Conservation (phyloP, 2,329 filamentous ascomycete genomes). For the Trichocomaceae sp. region DNA sequence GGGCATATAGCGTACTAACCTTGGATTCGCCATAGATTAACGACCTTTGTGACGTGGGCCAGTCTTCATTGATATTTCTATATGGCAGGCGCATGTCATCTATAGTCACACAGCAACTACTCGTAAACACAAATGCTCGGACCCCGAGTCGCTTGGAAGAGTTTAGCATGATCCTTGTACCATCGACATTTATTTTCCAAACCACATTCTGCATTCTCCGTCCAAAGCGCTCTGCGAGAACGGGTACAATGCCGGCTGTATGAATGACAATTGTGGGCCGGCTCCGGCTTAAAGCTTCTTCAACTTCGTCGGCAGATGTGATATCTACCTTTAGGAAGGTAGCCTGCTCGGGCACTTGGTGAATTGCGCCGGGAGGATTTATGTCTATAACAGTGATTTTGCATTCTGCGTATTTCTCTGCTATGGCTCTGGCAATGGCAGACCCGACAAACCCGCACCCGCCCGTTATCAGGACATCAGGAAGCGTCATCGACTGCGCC, state of each 20-base stretch:
- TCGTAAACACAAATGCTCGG: constrained; percentile 50
- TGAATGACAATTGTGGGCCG: constrained; percentile 49
- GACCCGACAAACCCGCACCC: constrained; percentile 37
- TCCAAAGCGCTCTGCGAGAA: constrained; percentile 30
- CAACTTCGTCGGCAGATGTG: constrained; percentile 23
- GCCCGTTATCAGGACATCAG: constrained; percentile 31
- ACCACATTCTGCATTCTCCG: constrained; percentile 34
- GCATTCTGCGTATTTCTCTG: constrained; percentile 31
- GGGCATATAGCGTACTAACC: constrained; percentile 22
- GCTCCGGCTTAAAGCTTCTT: constrained; percentile 31
- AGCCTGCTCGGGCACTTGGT: constrained; percentile 22
- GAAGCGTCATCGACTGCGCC: neutral
- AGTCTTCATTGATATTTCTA: constrained; percentile 35
- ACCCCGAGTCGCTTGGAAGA: constrained; percentile 41
- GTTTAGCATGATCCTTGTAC: constrained; percentile 48
- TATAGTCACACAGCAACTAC: constrained; percentile 48
- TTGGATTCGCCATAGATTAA: constrained; percentile 42
- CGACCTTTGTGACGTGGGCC: constrained; percentile 33
- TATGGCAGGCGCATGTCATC: constrained; percentile 41
- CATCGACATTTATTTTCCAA: constrained; percentile 48
- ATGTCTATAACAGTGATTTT: constrained; percentile 33
- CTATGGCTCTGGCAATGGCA: constrained; percentile 32
- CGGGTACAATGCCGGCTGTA: constrained; percentile 45
- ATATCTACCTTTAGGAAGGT: constrained; percentile 30
- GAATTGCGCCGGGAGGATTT: constrained; percentile 23